A percentile compares a stretch with the other conserved stretches of the same genome.
These are phyloP conservation scores for Boletus pseudopeckii DNA, from an alignment of 768 basidiomycete genomes.

Conservation along the genomic window DNA sequence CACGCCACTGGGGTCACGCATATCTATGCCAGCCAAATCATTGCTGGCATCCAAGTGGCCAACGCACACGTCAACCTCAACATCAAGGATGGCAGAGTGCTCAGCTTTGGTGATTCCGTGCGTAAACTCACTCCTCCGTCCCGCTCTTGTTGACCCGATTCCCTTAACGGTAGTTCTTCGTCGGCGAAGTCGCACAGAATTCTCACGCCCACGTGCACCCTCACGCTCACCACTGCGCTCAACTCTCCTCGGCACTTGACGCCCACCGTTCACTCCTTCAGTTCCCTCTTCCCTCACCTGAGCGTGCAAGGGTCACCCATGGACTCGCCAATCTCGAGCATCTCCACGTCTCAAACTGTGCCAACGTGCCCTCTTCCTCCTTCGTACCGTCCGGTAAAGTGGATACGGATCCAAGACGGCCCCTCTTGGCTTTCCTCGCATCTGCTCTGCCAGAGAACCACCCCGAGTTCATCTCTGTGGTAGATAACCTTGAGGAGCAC, in stretches of 20 bases:
- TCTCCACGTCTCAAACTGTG: conserved; percentile 58
- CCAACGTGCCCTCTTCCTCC: conserved; percentile 31
- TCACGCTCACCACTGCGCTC: conserved; percentile 53
- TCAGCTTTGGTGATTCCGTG: conserved; percentile 88
- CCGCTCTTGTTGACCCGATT: conserved; percentile 7
- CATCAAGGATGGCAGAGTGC: conserved; percentile 74
- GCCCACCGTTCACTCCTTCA: conserved; percentile 32
- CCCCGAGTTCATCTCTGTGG: conserved; percentile 43
- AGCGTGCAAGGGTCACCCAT: conserved; percentile 13
- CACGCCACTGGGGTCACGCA: conserved; percentile 82
- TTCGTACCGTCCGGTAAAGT: conserved; percentile 23
- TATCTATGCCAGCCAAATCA: conserved; percentile 79
- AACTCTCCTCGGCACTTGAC: conserved; percentile 35
- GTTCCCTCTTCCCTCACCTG: conserved; percentile 2
- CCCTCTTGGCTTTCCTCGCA: conserved; percentile 77
- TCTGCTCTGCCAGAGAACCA: conserved; percentile 56
- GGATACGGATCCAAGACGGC: conserved; percentile 41
- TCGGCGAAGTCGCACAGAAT: conserved; percentile 42
- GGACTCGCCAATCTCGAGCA: conserved; percentile 37
- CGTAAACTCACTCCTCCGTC: conserved; percentile 25
- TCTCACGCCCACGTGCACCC: conserved; percentile 38
- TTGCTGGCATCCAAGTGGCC: conserved; percentile 83
- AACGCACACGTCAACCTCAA: conserved; percentile 95
- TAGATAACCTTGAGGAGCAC: conserved; percentile 47
- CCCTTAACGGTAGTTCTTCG: conserved; percentile 59